Conservation (phyloP, 345 rosid genomes). For the Cardamine occulta region DNA sequence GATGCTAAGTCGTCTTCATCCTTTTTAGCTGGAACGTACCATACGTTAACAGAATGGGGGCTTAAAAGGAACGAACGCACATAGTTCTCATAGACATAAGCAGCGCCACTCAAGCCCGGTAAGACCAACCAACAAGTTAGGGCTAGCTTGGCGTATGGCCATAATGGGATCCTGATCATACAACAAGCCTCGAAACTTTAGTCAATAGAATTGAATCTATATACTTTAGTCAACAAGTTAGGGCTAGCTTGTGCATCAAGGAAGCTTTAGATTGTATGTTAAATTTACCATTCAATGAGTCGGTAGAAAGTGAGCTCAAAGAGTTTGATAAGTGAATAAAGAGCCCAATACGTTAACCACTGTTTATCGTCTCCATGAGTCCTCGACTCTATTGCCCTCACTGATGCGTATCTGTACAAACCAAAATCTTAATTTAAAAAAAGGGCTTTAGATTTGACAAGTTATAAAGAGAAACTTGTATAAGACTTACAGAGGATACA, state of each 20-base stretch:
- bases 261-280: neutral
- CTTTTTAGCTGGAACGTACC: slow-evolving; percentile 81
- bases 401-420: slow-evolving; percentile 64
- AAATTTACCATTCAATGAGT: slow-evolving; percentile 57
- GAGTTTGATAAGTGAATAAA: slow-evolving; percentile 75
- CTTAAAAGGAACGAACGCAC: slow-evolving; percentile 73
- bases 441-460: neutral
- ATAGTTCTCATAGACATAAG: slow-evolving; percentile 70
- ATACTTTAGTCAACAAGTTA: too few species aligned
- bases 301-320: slow-evolving; percentile 77
- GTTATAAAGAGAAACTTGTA: neutral
- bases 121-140: slow-evolving; percentile 80
- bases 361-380: slow-evolving; percentile 67
- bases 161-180: slow-evolving; percentile 69
- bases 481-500: slow-evolving; percentile 75
- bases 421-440: neutral
- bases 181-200: slow-evolving; percentile 12
- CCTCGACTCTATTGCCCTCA: slow-evolving; percentile 75
- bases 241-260: too few species aligned
- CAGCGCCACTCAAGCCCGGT: slow-evolving; percentile 87
- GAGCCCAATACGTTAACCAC: slow-evolving; percentile 90
- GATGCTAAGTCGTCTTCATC: slow-evolving; percentile 65
- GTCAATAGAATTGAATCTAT: neutral
- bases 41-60: slow-evolving; percentile 58
- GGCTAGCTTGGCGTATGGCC: slow-evolving; percentile 77